Base-by-base conservation (phyloP, 139 green algal species). In the Picochlorum sp. region DNA sequence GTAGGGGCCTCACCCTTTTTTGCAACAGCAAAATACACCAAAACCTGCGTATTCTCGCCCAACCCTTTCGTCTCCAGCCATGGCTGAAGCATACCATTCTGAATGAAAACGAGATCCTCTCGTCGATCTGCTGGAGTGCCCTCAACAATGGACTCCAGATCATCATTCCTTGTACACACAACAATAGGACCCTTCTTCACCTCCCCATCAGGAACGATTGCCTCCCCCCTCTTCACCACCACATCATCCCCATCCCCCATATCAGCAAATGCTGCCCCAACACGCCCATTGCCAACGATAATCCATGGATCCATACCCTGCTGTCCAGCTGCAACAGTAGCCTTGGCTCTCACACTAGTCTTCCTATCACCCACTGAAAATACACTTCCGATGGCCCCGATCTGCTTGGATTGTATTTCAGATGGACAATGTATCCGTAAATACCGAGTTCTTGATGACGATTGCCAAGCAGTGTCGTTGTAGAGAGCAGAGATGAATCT, bases 1-100 rank as follows among this genome's bases (percentile, higher is more conserved):
- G 73, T 85, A 6, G 92, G 90, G 3, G 66, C 67, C 20, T 97
- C 92, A 0, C 94, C 92, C 23, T 85, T 71, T 79, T 96, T 97
- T 8, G 94, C 88, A 41, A 99, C 92, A 9, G 91, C 94, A 81
- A 99, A 98, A 74, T 98, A 99, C 10, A 97, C 86, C 1, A 99
- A 81, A 51, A 95, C 87, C 79, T 95, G 89, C 15, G 93, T 98
- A 77, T 88, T 91, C 44, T 86, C 78, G 2, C 78, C 81, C 0
- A 99, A 79, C 1, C 88, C 88, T 7, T 73, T 68, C 4, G 70
- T 70, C n/a, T 93, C 81, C 41, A 96, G 72, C 89, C 89, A 96
- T 1, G 94, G 89, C 70, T 97, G 84, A 63, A 98, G 76, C 89
- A 98, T 97, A 38, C 94, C 94, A 67, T 98, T 98, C 65, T 99